Base-by-base conservation (phyloP, 768 basidiomycete genomes). In the Pisolithus marmoratus region DNA sequence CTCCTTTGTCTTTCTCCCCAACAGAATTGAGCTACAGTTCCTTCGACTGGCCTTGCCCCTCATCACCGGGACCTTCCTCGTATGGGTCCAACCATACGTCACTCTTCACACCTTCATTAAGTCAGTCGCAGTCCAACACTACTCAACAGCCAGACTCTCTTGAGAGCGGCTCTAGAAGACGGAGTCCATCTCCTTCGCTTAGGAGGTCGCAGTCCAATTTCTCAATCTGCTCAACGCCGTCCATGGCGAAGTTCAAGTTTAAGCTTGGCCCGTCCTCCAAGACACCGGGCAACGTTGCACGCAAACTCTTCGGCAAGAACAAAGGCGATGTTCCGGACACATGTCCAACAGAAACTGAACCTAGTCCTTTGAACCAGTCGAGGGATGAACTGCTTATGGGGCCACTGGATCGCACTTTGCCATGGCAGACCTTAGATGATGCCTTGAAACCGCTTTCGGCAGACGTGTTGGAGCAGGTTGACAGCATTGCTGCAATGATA, bases 1-100 rank as follows among this genome's bases (percentile, higher is more conserved):
- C 87, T 53, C 84, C 86, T 55, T 72, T 87, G 53, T 70, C 75
- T 29, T 82, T 90, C 60, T 73, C 79, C 47, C 72, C 79, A 27
- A 70, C 84, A 36, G 73, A 74, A 51, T 72, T 86, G 55, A 70
- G 67, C 48, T 79, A 75, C 58, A 64, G 60, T 24, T 62, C 73
- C 46, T 63, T 71, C 43, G 65, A 64, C 54, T 73, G 74, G 69
- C 67, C 73, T 29, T 69, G 72, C 12, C 50, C 62, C 19, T 50
- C 64, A 34, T 57, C 55, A 12, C 55, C 64, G 19, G 66, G 62
- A 1, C 56, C 69, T n/a, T 70, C 70, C 26, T 72, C 72, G n/a
- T 70, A 61, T 47, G 57, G 63, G 7, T 69, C 70, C 12, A 72
- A 73, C 8, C 63, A 59, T 23, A 50, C 58, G 1, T 61, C 72